Evolutionary conservation across 371 early-diverging fungal genomes (phyloP).

Genomic region (Smittium mucronatum): DNA sequence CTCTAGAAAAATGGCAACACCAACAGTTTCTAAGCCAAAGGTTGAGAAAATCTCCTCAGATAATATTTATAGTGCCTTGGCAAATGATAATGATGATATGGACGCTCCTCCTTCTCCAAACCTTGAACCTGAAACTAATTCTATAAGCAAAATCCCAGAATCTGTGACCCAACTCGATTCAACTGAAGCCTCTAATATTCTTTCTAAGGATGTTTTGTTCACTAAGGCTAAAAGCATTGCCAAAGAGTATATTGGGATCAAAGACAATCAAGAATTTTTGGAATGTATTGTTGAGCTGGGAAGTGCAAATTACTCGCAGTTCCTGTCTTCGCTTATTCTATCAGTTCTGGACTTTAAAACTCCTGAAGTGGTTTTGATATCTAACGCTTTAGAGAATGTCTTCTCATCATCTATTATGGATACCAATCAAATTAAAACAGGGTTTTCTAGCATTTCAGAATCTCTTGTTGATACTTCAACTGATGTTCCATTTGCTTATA

Average conservation of each 20-base stretch:
- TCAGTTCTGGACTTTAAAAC: slow-evolving; percentile 36
- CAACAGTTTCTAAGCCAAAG: slow-evolving; percentile 20
- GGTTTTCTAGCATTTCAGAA: slow-evolving; percentile 47
- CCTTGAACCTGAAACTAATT: slow-evolving; percentile 15
- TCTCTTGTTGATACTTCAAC: slow-evolving; percentile 58
- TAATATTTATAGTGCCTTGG: slow-evolving; percentile 45
- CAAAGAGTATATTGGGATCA: slow-evolving; percentile 46
- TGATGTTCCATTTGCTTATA: slow-evolving; percentile 67
- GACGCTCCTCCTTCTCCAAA: slow-evolving; percentile 21
- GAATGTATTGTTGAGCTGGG: slow-evolving; percentile 54
- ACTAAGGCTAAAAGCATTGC: slow-evolving; percentile 49
- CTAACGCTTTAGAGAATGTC: slow-evolving; percentile 14
- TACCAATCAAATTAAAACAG: slow-evolving; percentile 34
- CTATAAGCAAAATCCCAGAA: slow-evolving; percentile 13
- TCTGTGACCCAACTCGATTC: slow-evolving; percentile 36
- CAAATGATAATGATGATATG: slow-evolving; percentile 27
- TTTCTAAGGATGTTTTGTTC: slow-evolving; percentile 17
- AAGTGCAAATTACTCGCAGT: slow-evolving; percentile 40
- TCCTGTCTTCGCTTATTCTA: slow-evolving; percentile 41
- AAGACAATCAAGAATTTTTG: slow-evolving; percentile 41
- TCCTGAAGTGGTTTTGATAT: slow-evolving; percentile 27
- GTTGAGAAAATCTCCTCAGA: slow-evolving; percentile 33
- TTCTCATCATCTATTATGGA: slow-evolving; percentile 29
- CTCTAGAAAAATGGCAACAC: slow-evolving; percentile 35
- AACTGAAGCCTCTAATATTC: slow-evolving; percentile 32